Percentiles rank a stretch among this genome's conserved stretches.
These are phyloP conservation scores for Allium sativum DNA, from an alignment of 106 monocot genomes.

Conservation along the genomic window DNA sequence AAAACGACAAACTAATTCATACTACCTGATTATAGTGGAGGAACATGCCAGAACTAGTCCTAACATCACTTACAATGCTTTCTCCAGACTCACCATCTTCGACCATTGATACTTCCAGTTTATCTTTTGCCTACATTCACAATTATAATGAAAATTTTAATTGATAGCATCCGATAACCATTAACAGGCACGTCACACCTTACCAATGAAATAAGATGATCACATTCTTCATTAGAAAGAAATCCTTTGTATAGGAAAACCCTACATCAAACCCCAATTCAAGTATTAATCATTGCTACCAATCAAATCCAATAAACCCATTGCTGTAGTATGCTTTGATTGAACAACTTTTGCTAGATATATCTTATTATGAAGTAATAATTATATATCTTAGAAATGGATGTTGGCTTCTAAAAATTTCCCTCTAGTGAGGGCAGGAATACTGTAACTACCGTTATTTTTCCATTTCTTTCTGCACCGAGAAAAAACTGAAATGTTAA, in stretches of 20 bases:
- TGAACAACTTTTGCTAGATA: too few species aligned
- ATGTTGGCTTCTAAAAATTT: too few species aligned
- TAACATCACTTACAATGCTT: slow-evolving; percentile 11
- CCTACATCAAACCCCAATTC: slow-evolving; percentile 1
- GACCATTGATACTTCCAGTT: slow-evolving; percentile 11
- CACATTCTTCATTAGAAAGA: slow-evolving; percentile 21
- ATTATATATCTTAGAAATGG: too few species aligned
- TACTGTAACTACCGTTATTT: too few species aligned
- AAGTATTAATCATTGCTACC: not conserved
- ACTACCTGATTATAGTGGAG: slow-evolving; percentile 3
- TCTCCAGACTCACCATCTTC: slow-evolving; percentile 7
- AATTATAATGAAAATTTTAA: not conserved
- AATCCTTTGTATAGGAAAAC: slow-evolving; percentile 27
- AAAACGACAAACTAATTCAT: too few species aligned
- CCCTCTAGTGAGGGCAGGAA: too few species aligned
- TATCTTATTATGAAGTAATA: too few species aligned
- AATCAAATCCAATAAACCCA: not conserved
- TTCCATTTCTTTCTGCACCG: too few species aligned
- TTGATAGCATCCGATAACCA: too few species aligned
- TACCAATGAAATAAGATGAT: slow-evolving; percentile 20
- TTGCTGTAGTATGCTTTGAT: too few species aligned
- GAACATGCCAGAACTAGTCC: slow-evolving; percentile 20
- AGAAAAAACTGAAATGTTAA: too few species aligned
- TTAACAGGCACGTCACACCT: too few species aligned
- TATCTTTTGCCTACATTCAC: slow-evolving; percentile 9